Evolutionary conservation across 2,329 filamentous ascomycete genomes (phyloP), one percentile per base, ranked within the genome.

Genomic region (Colletotrichum liaoningense): DNA sequence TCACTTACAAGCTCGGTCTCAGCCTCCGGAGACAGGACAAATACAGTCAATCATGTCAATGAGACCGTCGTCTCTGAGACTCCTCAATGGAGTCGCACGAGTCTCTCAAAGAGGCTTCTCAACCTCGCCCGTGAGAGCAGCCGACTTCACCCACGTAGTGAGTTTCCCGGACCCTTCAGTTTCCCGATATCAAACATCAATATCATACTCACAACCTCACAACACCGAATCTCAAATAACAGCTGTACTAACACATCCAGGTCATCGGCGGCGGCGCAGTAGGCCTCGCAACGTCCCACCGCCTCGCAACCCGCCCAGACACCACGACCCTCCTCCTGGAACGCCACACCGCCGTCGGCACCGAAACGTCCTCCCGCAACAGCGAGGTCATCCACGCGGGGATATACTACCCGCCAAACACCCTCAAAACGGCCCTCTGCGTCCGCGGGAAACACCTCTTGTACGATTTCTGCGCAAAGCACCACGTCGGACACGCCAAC

Each of bases 321-420:
- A 87, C 88, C 6, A 90, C 90, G 2, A 96, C 94, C 0, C 87
- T 98, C 14, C 86, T 98, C 67, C 90, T 98, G 1, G 95, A 98
- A 83, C 91, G 93, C 30, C 94, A 98, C 85, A 83, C 87, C 26
- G 87, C 89, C 63, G 88, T 94, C 30, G 95, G 95, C 63, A 96
- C 91, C 33, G 95, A 98, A 85, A 98, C 95, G 0, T 95, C 93
- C 75, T 94, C 93, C 76, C 92, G 95, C 77, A 98, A 98, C 85
- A 96, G 93, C 79, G 95, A 98, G 88, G 96, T 98, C 68, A 97
- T 99, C 78, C 97, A 99, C 82, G 97, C 94, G 1, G 97, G 97
- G 16, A 89, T 98, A 75, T 98, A 98, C 88, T 98, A 98, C 83
- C 94, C 19, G 81, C 87, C 6, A 83, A 85, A 54, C 33, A 93